A percentile compares a stretch with the other conserved stretches of the same genome.
These are phyloP conservation scores for Alopecurus myosuroides DNA, from an alignment of 176 grass and related monocot species.

Conservation along the genomic window DNA sequence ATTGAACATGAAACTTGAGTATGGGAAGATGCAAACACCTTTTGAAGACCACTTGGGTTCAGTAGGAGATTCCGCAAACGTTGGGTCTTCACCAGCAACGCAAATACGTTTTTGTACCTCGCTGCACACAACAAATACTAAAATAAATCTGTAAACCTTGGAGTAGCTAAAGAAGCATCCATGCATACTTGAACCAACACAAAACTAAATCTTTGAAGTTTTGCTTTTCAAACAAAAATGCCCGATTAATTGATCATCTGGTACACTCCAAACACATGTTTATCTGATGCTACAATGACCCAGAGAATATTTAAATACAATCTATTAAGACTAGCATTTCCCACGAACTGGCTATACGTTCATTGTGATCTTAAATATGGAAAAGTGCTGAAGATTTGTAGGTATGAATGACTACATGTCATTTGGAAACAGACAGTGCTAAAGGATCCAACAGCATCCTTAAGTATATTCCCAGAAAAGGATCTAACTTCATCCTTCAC, in stretches of 20 bases:
- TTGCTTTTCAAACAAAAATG: neutral
- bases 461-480: neutral
- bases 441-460: neutral
- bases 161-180: neutral
- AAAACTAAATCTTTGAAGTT: neutral
- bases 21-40: slow-evolving; percentile 38
- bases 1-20: neutral
- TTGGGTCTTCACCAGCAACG: slow-evolving; percentile 75
- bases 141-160: neutral
- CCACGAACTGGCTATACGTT: neutral
- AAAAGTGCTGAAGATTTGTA: neutral
- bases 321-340: neutral
- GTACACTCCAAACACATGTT: neutral
- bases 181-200: neutral
- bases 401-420: neutral
- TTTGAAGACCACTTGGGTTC: slow-evolving; percentile 96
- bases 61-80: slow-evolving; percentile 78
- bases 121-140: slow-evolving; percentile 32
- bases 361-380: neutral
- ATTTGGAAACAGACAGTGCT: neutral
- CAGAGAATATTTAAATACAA: neutral
- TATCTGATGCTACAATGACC: slow-evolving; percentile 3
- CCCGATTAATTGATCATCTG: neutral
- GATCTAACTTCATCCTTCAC: neutral
- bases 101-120: slow-evolving; percentile 52